Evolutionary conservation across 495 filamentous ascomycete genomes (phyloP).

Genomic region (Hapsidospora chrysogenum): DNA sequence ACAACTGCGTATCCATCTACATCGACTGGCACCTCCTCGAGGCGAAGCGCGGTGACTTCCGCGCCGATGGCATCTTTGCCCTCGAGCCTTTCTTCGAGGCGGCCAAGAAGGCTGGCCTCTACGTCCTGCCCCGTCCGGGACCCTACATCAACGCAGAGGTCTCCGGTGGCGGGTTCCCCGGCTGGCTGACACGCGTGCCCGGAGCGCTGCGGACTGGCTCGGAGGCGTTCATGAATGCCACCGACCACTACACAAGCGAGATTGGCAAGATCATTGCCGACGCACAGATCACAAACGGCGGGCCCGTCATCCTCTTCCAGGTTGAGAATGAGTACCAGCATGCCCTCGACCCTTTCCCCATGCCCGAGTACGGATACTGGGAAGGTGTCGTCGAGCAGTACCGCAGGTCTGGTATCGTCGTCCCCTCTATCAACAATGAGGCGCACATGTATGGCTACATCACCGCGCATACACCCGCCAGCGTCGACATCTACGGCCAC

Average conservation of each 20-base stretch:
- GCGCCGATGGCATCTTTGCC: constrained; percentile 31
- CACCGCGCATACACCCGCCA: not conserved
- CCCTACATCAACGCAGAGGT: constrained; percentile 43
- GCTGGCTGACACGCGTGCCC: constrained; percentile 7
- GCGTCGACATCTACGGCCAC: not conserved
- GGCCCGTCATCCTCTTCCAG: constrained; percentile 36
- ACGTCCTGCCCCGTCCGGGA: constrained; percentile 39
- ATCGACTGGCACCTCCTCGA: constrained; percentile 43
- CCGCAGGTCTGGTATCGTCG: constrained; percentile 27
- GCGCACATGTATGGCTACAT: constrained; percentile 1
- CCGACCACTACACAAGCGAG: constrained; percentile 23
- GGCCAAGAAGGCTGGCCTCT: constrained; percentile 41
- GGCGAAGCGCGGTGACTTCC: constrained; percentile 29
- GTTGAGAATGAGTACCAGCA: constrained; percentile 37
- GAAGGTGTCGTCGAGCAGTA: constrained; percentile 31
- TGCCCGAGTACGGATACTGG: constrained; percentile 21
- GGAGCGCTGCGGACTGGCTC: constrained; percentile 30
- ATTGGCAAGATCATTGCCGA: constrained; percentile 31
- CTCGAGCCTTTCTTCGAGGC: constrained; percentile 39
- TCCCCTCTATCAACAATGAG: constrained; percentile 37
- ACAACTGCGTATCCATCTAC: constrained; percentile 32
- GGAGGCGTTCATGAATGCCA: not conserved
- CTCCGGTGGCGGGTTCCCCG: constrained; percentile 1
- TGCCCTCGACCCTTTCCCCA: constrained; percentile 19
- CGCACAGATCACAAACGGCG: constrained; percentile 39